Evolutionary conservation across 768 basidiomycete genomes (phyloP), one percentile per base, ranked within the genome.

Genomic region (Mycena galericulata): DNA sequence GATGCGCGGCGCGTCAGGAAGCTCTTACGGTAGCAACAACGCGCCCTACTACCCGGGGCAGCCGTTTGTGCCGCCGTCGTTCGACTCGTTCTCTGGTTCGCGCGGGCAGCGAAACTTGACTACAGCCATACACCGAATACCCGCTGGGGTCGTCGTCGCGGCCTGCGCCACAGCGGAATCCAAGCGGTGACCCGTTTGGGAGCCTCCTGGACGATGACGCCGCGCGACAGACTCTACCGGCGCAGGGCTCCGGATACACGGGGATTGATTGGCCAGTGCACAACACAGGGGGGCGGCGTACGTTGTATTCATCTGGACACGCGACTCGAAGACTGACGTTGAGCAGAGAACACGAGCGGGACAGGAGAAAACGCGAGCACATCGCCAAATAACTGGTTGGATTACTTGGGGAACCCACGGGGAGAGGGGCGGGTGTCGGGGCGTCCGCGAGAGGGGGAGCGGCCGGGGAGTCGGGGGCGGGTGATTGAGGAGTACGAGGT

Each of bases 231-330:
- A 41, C 32, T 2, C 36, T 69, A 7, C 46, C 24, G 36, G 22
- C 51, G 17, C 53, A 43, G 27, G 47, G 34, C 20, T 1, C 64
- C 18, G 18, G 27, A 26, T 71, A 67, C 15, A 34, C 46, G 22
- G 69, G 70, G 20, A 58, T 72, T 14, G 67, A 72, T 57, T 72
- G 70, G 70, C 70, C 70, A 17, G 70, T 72, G 62, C 70, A 71
- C 36, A 65, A 46, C 51, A 60, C 27, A 20, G 40, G 29, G 6
- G 58, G 53, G 24, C 60, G 67, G 26, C 67, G 67, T 68, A 62
- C 9, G 67, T 62, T 27, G 5, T n/a, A 1, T 11, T 20, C 22
- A 24, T 5, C 3, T 18, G 22, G 30, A 17, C 18, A 8, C 12
- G 18, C 26, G 10, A 29, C 10, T 27, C 30, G 3, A 50, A 17